Evolutionary conservation across 2,329 filamentous ascomycete species (phyloP), one percentile per base, ranked within the genome.

Genomic region (Colletotrichum echinochloae): DNA sequence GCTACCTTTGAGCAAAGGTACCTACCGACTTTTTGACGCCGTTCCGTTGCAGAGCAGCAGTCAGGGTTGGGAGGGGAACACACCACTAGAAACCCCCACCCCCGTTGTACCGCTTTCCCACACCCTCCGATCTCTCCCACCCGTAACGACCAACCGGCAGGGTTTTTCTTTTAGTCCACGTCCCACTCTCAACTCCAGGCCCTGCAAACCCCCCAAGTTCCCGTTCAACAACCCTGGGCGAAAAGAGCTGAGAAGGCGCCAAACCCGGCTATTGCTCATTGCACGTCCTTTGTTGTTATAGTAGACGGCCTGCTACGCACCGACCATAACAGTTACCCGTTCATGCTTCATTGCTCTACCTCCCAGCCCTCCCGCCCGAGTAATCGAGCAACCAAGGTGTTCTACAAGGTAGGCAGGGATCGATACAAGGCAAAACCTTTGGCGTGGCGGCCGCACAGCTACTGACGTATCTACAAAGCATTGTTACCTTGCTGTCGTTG

Each of bases 161-260:
- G 65, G 41, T 59, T 68, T 64, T 64, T 33, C 65, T 35, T 49
- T 44, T 60, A 28, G n/a, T 48, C 61, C 46, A 54, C 54, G 35
- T 54, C 33, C n/a, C 55, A 66, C 46, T 44, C 35, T 51, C 46
- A 26, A 49, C 41, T 55, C 18, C 49, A 48, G 37, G 20, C 60
- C 57, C 41, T 60, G 54, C 54, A 65, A 65, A 37, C 44, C 44
- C 23, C 20, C 20, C 49, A 37, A 59, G 46, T 16, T 48, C 44
- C 44, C 28, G 44, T 33, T 11, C 55, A 65, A 28, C 55, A 65
- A 28, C 33, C n/a, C 35, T 37, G 12, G 48, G 39, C 39, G 48
- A 65, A 39, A 33, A 66, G 62, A 70, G 48, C 62, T 70, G 54
- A 30, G 30, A 39, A 63, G 51, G 66, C 66, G 62, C 62, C 62